Base-by-base conservation (phyloP, 768 basidiomycete species). In the Amanita phalloides region DNA sequence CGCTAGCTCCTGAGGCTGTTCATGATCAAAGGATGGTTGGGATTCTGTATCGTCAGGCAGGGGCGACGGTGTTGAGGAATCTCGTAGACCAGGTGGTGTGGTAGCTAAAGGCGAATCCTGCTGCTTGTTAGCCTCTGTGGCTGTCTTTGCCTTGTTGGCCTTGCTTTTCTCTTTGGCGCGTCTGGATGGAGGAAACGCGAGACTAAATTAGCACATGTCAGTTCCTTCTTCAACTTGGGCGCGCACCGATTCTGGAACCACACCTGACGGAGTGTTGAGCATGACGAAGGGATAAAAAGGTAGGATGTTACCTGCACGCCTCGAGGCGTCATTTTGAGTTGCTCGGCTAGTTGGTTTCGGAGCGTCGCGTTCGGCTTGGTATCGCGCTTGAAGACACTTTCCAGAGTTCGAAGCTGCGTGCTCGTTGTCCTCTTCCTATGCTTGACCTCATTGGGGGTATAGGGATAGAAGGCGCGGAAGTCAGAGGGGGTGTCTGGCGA, bases 401-500 rank as follows among this genome's bases (percentile, higher is more conserved):
- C 95, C 58, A 98, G 81, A 57, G 90, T 79, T 67, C 84, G 84
- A 62, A 96, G 84, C 71, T 98, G 95, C 17, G 80, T 73, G 32
- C 82, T 80, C 28, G 91, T 90, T 0, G 95, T 98, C 48, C 95
- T 75, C 60, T 92, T 88, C 54, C 93, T 74, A 61, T 95, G 93
- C 71, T 95, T 95, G 70, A 96, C 89, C 71, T 94, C 86, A 69
- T 89, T 90, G 52, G 89, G 89, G 48, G 83, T 81, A 68, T 88
- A 91, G n/a, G 86, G 83, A 58, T 84, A 89, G 71, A 90, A 90
- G 38, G 86, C 82, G 61, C 84, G 81, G 63, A 86, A 84, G 75
- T 88, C 85, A 66, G 84, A 81, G 46, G 78, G 58, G 84, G 81
- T 71, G 87, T 86, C 64, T 77, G 78, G 50, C 72, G 74, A 55